These are phyloP conservation scores for Babesia ovis DNA, from an alignment of 169 alveolate species.

Conservation along the genomic window DNA sequence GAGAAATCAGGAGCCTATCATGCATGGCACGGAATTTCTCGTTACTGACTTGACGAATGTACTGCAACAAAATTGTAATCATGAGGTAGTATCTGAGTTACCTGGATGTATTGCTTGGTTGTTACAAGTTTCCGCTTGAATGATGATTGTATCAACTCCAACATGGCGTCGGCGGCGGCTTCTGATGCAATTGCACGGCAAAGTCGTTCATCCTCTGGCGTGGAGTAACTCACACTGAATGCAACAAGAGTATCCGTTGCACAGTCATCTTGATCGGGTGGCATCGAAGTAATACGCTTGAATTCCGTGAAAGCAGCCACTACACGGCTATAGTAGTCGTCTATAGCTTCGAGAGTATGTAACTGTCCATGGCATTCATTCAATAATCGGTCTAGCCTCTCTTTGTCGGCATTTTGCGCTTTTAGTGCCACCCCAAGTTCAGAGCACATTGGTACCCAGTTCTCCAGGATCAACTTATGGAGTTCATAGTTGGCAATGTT, in stretches of 20 bases:
- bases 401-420: conserved; percentile 7
- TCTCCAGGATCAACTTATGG: conserved; percentile 2
- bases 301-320: neutral
- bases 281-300: neutral
- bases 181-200: conserved; percentile 30
- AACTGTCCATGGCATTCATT: neutral
- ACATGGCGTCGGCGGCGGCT: conserved; percentile 45
- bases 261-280: neutral
- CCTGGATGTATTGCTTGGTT: conserved; percentile 42
- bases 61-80: neutral
- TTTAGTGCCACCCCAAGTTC: conserved; percentile 2
- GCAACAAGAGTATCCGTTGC: neutral
- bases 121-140: conserved; percentile 38
- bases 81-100: neutral
- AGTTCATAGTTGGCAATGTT: conserved; percentile 13
- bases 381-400: neutral
- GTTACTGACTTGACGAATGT: neutral
- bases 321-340: conserved; percentile 5
- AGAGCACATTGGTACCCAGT: conserved; percentile 23
- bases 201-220: conserved; percentile 1
- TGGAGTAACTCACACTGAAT: neutral
- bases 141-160: conserved; percentile 31
- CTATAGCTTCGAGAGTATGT: conserved; percentile 1
- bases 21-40: conserved; percentile 24
- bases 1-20: neutral